Evolutionary conservation across 768 basidiomycete species (phyloP).

Genomic region (Termitomyces eurrhizus): DNA sequence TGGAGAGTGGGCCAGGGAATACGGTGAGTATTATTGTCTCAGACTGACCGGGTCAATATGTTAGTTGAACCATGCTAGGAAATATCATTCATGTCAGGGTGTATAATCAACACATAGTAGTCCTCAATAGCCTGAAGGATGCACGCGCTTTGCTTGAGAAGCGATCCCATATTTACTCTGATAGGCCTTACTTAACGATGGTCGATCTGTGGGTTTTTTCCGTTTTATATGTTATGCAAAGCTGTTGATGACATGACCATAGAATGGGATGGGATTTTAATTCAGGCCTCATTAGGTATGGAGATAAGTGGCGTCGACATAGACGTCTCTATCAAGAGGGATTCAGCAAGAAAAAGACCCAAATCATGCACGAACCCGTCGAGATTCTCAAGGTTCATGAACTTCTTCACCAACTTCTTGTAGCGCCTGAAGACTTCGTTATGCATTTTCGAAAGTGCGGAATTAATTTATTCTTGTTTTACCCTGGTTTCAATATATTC

Average conservation of each 20-base stretch:
- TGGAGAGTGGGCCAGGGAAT: neutral
- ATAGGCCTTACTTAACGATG: too few species aligned
- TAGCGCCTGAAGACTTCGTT: too few species aligned
- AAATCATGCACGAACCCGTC: constrained; percentile 13
- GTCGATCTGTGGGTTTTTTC: constrained; percentile 14
- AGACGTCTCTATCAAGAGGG: constrained; percentile 22
- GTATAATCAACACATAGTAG: too few species aligned
- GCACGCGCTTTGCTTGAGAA: too few species aligned
- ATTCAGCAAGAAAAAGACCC: constrained; percentile 18
- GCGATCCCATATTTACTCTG: too few species aligned
- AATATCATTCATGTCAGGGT: too few species aligned
- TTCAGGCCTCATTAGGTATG: constrained; percentile 24
- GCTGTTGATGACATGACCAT: neutral
- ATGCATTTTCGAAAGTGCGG: too few species aligned
- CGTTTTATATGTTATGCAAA: neutral
- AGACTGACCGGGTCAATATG: neutral
- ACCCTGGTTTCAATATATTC: too few species aligned
- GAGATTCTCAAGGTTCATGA: too few species aligned
- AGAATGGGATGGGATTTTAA: constrained; percentile 33
- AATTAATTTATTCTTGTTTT: too few species aligned
- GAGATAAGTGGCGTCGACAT: constrained; percentile 26
- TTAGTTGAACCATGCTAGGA: neutral
- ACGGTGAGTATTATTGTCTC: neutral
- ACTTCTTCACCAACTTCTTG: too few species aligned
- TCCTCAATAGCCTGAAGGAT: too few species aligned